Evolutionary conservation across 106 monocot genomes (phyloP), one percentile per base, ranked within the genome.

Genomic region (Dendrobium catenatum): DNA sequence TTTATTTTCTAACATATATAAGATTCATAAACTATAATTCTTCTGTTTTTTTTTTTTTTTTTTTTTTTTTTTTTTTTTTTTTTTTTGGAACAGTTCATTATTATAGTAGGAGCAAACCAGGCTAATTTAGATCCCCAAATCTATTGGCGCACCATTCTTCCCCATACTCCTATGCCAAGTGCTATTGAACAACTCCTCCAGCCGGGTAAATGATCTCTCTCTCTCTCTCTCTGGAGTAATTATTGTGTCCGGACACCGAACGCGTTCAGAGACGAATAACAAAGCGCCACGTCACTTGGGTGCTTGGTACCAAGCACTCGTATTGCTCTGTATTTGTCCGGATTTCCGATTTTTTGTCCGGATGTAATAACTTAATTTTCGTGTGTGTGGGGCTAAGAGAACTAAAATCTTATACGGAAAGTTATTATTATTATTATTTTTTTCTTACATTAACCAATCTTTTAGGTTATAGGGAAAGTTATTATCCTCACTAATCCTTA

Each of bases 121-220:
- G 33, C 31, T 31, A 1, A 16, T 6, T 42, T 43, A 43, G 19
- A 27, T 18, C 19, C 74, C 0, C 40, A 43, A 43, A 4, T 43
- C 40, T 74, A 74, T n/a, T 74, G 74, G 74, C 17, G 17, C 40
- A 74, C 41, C 20, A 43, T 74, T 4, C 74, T 74, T 43, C 74
- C 74, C 2, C 16, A 74, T 13, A 74, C 74, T 16, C 74, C 74
- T 16, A 74, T 74, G 20, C 74, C 74, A 42, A 42, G 42, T 9
- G 40, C 17, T 16, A 74, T 74, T n/a, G 6, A 42, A 33, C 43
- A 43, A 5, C 74, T 74, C 74, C 40, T 74, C 42, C 42, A 41
- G 6, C 74, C 41, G 2, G 43, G 74, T 74, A 27, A 17, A 13
- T 5, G 5, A 27, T 19, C 20, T 41, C 74, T 74, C 42, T 74